Conservation (phyloP, 768 basidiomycete genomes). For the Trametes cinnabarina region DNA sequence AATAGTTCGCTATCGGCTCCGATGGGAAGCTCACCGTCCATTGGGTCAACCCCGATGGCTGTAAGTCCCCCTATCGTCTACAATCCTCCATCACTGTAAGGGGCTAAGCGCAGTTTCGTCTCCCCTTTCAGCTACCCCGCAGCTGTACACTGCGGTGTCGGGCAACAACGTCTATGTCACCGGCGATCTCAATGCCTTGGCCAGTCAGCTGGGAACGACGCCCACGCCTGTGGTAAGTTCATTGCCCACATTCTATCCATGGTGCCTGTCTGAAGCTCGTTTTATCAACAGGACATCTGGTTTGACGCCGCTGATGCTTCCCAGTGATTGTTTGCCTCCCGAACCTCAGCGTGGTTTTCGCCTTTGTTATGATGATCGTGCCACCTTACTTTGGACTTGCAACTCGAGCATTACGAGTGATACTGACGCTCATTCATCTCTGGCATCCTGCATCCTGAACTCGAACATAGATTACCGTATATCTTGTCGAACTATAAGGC, state of each 20-base stretch:
- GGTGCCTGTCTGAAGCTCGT: not conserved
- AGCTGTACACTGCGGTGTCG: constrained; percentile 5
- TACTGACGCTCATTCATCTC: too few relatives aligned
- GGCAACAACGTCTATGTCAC: constrained; percentile 17
- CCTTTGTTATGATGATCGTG: too few relatives aligned
- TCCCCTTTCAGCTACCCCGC: not conserved
- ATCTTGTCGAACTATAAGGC: too few relatives aligned
- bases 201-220: constrained; percentile 7
- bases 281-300: not conserved
- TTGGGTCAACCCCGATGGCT: constrained; percentile 26
- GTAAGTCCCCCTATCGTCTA: constrained; percentile 9
- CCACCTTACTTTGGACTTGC: too few relatives aligned
- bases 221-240: constrained; percentile 9
- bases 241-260: too few relatives aligned
- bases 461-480: too few relatives aligned
- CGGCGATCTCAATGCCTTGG: constrained; percentile 12
- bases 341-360: too few relatives aligned
- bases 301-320: not conserved
- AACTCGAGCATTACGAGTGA: too few relatives aligned
- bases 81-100: not conserved
- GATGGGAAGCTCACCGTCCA: constrained; percentile 13
- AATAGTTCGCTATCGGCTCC: constrained; percentile 17
- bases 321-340: too few relatives aligned
- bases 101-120: too few relatives aligned
- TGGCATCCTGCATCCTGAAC: too few relatives aligned